Evolutionary conservation across 208 protist genomes (phyloP).

Genomic region (Blechomonas ayalai): DNA sequence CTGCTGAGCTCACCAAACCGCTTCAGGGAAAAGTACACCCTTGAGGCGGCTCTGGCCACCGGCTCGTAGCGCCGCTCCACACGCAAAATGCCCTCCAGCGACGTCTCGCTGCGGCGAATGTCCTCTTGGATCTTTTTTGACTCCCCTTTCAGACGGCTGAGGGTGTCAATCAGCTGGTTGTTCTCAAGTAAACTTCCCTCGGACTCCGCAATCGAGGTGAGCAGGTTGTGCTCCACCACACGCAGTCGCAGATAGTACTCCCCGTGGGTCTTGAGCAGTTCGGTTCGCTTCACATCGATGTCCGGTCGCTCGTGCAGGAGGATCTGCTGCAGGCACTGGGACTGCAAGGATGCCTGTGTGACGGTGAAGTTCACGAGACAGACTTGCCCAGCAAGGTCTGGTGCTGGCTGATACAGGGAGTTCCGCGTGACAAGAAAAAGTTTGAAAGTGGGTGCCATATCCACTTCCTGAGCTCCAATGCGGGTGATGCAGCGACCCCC

Average conservation of each 20-base stretch:
- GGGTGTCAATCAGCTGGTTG: slow-evolving; percentile 91
- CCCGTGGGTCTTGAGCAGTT: slow-evolving; percentile 92
- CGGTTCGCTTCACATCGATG: slow-evolving; percentile 87
- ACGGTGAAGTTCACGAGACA: slow-evolving; percentile 99
- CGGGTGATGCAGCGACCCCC: slow-evolving; percentile 93
- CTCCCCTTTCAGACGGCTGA: slow-evolving; percentile 94
- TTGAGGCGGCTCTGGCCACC: slow-evolving; percentile 82
- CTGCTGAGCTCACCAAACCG: slow-evolving; percentile 90
- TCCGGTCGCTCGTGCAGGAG: slow-evolving; percentile 95
- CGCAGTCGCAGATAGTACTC: slow-evolving; percentile 93
- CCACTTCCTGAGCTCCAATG: slow-evolving; percentile 96
- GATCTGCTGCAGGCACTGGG: slow-evolving; percentile 92
- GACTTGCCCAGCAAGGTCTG: slow-evolving; percentile 94
- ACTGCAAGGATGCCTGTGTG: slow-evolving; percentile 92
- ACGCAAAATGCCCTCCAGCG: slow-evolving; percentile 83
- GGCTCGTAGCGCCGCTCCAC: slow-evolving; percentile 91
- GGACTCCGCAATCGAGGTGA: slow-evolving; percentile 90
- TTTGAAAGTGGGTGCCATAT: slow-evolving; percentile 95
- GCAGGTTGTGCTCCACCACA: slow-evolving; percentile 94
- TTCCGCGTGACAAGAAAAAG: slow-evolving; percentile 97
- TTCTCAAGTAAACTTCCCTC: slow-evolving; percentile 97
- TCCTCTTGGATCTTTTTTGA: slow-evolving; percentile 82
- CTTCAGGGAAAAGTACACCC: slow-evolving; percentile 95
- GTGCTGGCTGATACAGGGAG: slow-evolving; percentile 91
- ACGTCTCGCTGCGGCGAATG: slow-evolving; percentile 88